phyloP scores from a whole-genome alignment of 805 yeast species.

The Phaffomyces thermotolerans region DNA sequence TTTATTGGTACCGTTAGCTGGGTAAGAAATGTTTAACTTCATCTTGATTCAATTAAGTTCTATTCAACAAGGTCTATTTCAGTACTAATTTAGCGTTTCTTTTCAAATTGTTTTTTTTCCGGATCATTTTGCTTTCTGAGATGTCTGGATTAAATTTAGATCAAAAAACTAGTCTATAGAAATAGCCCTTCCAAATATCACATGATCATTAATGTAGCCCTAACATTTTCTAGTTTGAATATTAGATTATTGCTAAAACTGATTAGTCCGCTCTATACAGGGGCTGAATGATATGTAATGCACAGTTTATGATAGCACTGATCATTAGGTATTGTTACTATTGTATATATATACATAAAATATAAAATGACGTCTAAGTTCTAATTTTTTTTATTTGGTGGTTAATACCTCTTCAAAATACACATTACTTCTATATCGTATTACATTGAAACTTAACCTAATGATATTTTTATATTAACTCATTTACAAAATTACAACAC shows the following conservation, averaged over 20 bases:
- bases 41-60: conserved; percentile 2
- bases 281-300: too few relatives aligned
- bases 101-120: conserved; percentile 3
- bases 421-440: too few relatives aligned
- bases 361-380: too few relatives aligned
- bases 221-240: too few relatives aligned
- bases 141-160: conserved; percentile 7
- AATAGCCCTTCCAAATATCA: conserved; percentile 1
- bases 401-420: too few relatives aligned
- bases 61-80: neutral
- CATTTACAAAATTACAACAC: conserved; percentile 15
- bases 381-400: too few relatives aligned
- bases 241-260: too few relatives aligned
- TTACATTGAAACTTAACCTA: neutral
- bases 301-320: too few relatives aligned
- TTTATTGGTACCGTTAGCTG: conserved; percentile 99
- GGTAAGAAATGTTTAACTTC: conserved; percentile 93
- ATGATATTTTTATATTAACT: conserved; percentile 18
- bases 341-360: too few relatives aligned
- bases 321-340: too few relatives aligned
- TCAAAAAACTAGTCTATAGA: neutral
- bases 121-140: neutral
- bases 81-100: neutral
- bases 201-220: neutral
- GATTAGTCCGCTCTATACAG: too few relatives aligned